Evolutionary conservation across 805 yeast genomes (phyloP).

Genomic region (Lachancea sp.): DNA sequence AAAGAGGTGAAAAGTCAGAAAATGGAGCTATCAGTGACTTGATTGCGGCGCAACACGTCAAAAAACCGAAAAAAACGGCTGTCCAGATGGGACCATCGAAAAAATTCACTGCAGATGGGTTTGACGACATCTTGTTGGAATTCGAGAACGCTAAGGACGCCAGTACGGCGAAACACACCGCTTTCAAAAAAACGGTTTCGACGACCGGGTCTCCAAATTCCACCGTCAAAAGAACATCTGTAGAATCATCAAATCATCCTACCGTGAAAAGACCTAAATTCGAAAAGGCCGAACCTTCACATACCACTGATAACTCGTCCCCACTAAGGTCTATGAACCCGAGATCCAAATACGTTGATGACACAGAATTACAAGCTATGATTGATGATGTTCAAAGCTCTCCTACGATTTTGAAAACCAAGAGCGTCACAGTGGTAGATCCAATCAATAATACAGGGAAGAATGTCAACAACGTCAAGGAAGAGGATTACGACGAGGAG

Average conservation of each 20-base stretch:
- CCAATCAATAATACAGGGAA: constrained; percentile 1
- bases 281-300: neutral
- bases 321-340: neutral
- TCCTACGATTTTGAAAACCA: constrained; percentile 15
- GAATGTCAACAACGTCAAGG: constrained; percentile 14
- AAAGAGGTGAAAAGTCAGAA: constrained; percentile 4
- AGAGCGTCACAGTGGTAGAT: neutral
- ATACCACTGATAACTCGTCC: neutral
- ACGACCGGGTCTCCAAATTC: neutral
- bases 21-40: constrained; percentile 35
- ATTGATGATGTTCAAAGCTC: constrained; percentile 21
- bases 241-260: neutral
- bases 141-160: constrained; percentile 22
- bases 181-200: neutral
- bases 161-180: neutral
- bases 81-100: constrained; percentile 26
- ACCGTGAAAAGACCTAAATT: constrained; percentile 3
- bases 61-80: constrained; percentile 42
- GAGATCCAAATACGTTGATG: neutral
- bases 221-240: neutral
- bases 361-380: constrained; percentile 12
- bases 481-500: constrained; percentile 36
- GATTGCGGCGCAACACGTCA: constrained; percentile 47
- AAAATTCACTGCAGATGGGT: constrained; percentile 43
- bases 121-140: constrained; percentile 67